These are phyloP conservation scores for Madurella mycetomatis DNA, from an alignment of 2,329 filamentous ascomycete genomes.

Conservation along the genomic window DNA sequence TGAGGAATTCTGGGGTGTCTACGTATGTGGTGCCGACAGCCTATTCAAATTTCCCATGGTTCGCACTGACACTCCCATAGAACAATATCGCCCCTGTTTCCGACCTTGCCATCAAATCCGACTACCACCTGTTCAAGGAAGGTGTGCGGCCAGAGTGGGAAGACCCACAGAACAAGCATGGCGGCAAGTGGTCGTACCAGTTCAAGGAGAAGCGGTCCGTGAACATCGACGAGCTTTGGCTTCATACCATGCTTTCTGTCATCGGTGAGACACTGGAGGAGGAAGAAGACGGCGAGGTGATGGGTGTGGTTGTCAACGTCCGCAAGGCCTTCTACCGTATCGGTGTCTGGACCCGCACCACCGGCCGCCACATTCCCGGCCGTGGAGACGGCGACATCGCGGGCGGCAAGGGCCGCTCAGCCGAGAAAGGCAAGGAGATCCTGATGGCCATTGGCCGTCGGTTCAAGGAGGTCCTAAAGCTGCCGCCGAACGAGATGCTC, in stretches of 20 bases:
- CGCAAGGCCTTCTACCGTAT: conserved; percentile 98
- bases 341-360: conserved; percentile 93
- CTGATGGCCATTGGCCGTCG: conserved; percentile 78
- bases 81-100: conserved; percentile 98
- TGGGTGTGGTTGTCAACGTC: conserved; percentile 99
- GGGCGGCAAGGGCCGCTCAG: conserved; percentile 70
- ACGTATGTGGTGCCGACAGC: conserved; percentile 59
- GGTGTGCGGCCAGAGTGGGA: conserved; percentile 98
- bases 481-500: conserved; percentile 70
- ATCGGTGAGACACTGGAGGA: conserved; percentile 97
- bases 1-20: conserved; percentile 99
- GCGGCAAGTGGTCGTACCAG: conserved; percentile 97
- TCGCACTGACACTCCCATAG: conserved; percentile 44
- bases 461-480: conserved; percentile 88
- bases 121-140: conserved; percentile 99
- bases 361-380: conserved; percentile 75
- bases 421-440: conserved; percentile 80
- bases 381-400: conserved; percentile 69
- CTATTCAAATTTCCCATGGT: background rate
- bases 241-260: conserved; percentile 92
- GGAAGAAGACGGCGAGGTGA: conserved; percentile 92
- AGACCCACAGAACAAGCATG: conserved; percentile 97
- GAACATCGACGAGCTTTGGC: conserved; percentile 92
- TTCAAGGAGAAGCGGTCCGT: conserved; percentile 94
- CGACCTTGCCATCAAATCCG: conserved; percentile 92